Evolutionary conservation across 225 moss, liverwort and hornwort species (phyloP).

Genomic region (Pseudoscleropodium purum): DNA sequence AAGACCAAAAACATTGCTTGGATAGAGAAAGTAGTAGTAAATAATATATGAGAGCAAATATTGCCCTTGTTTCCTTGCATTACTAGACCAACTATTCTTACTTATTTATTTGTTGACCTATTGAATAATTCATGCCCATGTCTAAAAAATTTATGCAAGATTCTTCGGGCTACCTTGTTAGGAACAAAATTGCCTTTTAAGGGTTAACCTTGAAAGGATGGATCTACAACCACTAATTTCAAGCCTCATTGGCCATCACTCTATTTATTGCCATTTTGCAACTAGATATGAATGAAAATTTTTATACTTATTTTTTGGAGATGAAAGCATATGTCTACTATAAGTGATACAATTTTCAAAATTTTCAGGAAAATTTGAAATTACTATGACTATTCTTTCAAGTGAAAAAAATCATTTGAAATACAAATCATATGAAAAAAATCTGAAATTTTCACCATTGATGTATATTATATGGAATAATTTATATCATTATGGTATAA

Average conservation of each 20-base stretch:
- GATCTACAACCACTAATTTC: not conserved
- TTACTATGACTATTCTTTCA: too few relatives aligned
- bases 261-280: not conserved
- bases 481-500: too few relatives aligned
- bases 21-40: accelerated
- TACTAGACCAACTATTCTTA: accelerated
- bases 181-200: too few relatives aligned
- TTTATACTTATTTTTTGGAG: not conserved
- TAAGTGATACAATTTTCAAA: too few relatives aligned
- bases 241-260: not conserved
- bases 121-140: too few relatives aligned
- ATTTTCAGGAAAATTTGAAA: too few relatives aligned
- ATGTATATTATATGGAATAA: too few relatives aligned
- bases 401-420: too few relatives aligned
- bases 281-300: not conserved
- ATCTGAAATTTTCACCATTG: too few relatives aligned
- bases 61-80: not conserved
- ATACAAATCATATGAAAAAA: too few relatives aligned
- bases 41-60: not conserved
- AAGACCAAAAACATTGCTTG: accelerated
- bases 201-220: accelerated
- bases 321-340: not conserved
- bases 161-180: accelerated
- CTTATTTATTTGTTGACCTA: not conserved
- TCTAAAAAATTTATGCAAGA: not conserved